A percentile compares a stretch with the other conserved stretches of the same genome.
Conservation (phyloP, 805 yeast species). For the Lachancea meyersii region DNA sequence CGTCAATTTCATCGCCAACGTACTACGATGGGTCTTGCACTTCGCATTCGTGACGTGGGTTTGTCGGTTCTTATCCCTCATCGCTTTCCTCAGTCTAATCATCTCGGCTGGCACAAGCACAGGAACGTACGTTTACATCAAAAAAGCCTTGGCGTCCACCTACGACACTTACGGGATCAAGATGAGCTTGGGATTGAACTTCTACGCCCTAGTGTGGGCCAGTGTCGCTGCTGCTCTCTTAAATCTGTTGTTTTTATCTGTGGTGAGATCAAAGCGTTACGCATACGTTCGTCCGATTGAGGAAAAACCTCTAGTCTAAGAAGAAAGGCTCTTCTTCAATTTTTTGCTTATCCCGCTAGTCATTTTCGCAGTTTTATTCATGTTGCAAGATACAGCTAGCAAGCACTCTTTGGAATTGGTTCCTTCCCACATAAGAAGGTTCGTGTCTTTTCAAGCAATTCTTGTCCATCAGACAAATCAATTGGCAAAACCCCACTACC, state of each 20-base stretch:
- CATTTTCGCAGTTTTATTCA: not conserved
- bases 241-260: constrained; percentile 37
- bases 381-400: not conserved
- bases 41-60: constrained; percentile 43
- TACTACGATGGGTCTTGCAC: constrained; percentile 34
- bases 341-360: not conserved
- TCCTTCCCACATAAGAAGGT: no score
- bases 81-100: constrained; percentile 36
- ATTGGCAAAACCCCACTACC: not conserved
- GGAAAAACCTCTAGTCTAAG: constrained; percentile 16
- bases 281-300: constrained; percentile 16
- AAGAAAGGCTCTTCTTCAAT: not conserved
- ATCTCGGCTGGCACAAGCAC: constrained; percentile 54
- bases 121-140: constrained; percentile 48
- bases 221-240: constrained; percentile 44
- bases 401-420: no score
- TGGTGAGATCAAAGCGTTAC: constrained; percentile 17
- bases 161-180: constrained; percentile 46
- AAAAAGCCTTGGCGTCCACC: constrained; percentile 46
- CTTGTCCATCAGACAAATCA: not conserved
- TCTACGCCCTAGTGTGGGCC: constrained; percentile 61
- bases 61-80: constrained; percentile 40
- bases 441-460: not conserved
- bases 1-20: constrained; percentile 36
- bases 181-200: constrained; percentile 44